Base-by-base conservation (phyloP, 2,329 filamentous ascomycete species). In the Emericellopsis atlantica region DNA sequence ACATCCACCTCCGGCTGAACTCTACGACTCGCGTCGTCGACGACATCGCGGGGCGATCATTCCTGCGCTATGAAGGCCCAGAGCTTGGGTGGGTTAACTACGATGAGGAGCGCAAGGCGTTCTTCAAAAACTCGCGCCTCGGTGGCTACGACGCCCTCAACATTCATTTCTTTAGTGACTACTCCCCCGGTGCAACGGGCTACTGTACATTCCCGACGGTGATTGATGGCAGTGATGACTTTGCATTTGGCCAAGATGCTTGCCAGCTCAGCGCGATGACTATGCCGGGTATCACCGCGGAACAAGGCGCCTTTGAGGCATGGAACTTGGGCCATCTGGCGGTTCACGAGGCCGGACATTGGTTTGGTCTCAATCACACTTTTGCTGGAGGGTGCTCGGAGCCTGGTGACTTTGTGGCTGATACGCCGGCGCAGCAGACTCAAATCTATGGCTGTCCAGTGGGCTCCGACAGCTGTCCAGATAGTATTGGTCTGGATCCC, bases 331-430 rank as follows among this genome's bases (percentile, higher is more conserved):
- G 48, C 15, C 40, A 44, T 40, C 53, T 55, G 24, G 50, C 50
- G 6, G 26, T 46, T 18, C 65, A 69, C 55, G 67, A 70, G 52
- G 53, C 64, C 33, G 66, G 67, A 12, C 67, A 70, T 55, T 70
- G 66, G 65, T 51, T 70, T 39, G 65, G 66, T 39, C 58, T 70
- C 21, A 59, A 57, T 48, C 66, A 70, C 53, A 67, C 66, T 35
- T 70, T 70, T 52, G 49, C 59, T 39, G 65, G 60, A 35, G 63
- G 60, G 43, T 61, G 60, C 47, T 46, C n/a, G 10, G 50, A 54
- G 4, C 44, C 36, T 32, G 65, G 63, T 33, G 66, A 69, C 48
- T 51, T 45, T 31, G 51, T 67, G 18, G 47, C 50, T 41, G 65
- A 67, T 42, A 67, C 65, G 21, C 61, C 65, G n/a, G 54, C 60